Evolutionary conservation across 495 filamentous ascomycete genomes (phyloP), one percentile per base, ranked within the genome.

Genomic region (Xylaria scruposa): DNA sequence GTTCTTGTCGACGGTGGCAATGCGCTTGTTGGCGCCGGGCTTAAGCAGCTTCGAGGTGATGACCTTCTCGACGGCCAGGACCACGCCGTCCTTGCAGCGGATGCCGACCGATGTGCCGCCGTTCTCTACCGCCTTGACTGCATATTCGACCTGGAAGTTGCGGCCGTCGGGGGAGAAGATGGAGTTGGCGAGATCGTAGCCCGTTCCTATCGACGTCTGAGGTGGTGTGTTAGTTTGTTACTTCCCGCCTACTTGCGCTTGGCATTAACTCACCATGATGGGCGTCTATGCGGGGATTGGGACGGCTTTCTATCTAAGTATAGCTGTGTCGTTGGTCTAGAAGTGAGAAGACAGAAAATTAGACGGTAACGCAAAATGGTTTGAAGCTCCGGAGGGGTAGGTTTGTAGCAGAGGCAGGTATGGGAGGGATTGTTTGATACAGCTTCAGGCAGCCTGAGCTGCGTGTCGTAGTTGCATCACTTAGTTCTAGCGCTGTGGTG

Each of bases 161-260:
- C 96, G 91, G 81, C 96, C 96, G 86, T 99, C 96, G 69, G 96
- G 96, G 46, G 95, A 98, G 87, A 98, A 99, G 84, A 98, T 95
- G 77, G 97, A 98, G 88, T 99, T 99, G 77, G 93, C 92, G 80
- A 99, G 92, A 89, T 99, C 96, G 85, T 99, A 99, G 78, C 96
- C 96, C 77, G 96, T 99, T 80, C 96, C 96, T 90, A 99, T 99
- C 77, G 96, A 99, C 78, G 96, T 99, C 96, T 98, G n/a, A n/a
- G n/a, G n/a, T n/a, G n/a, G 53, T 70, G 21, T 70, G 44, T 53
- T 54, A 58, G 67, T 49, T 17, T 12, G 12, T 38, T 9, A n/a
- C 6, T 6, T 19, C 42, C 58, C 5, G 49, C 38, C 31, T 21
- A n/a, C 13, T 12, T n/a, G 54, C 1, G 54, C 54, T 59, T 31